Evolutionary conservation across 2,329 filamentous ascomycete species (phyloP).

Genomic region (Penicillium sp.): DNA sequence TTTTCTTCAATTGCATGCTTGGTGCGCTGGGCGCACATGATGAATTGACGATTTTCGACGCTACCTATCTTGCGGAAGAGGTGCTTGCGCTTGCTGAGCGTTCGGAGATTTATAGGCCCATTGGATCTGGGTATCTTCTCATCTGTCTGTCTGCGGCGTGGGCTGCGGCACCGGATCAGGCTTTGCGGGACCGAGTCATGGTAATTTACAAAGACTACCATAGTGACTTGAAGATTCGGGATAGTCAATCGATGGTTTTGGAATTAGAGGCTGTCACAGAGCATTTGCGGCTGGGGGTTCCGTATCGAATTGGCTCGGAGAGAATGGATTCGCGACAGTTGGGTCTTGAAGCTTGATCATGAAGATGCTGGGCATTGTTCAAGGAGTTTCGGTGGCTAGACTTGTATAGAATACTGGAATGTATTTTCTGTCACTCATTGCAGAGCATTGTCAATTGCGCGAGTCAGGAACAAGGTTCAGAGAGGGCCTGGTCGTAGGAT

Average conservation of each 20-base stretch:
- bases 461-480: too few relatives aligned
- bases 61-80: slow-evolving; percentile 21
- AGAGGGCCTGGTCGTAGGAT: too few relatives aligned
- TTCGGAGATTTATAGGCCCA: slow-evolving; percentile 26
- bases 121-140: slow-evolving; percentile 30
- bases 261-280: slow-evolving; percentile 10
- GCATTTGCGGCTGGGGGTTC: slow-evolving; percentile 8
- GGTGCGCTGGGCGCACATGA: slow-evolving; percentile 25
- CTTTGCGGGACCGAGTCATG: slow-evolving; percentile 14
- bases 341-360: too few relatives aligned
- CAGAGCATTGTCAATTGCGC: too few relatives aligned
- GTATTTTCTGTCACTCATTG: too few relatives aligned
- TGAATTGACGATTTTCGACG: slow-evolving; percentile 13
- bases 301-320: too few relatives aligned
- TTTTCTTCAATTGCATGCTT: slow-evolving; percentile 33
- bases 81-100: slow-evolving; percentile 26
- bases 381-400: too few relatives aligned
- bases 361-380: too few relatives aligned
- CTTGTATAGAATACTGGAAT: too few relatives aligned
- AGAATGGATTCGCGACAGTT: too few relatives aligned
- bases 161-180: slow-evolving; percentile 19
- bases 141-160: slow-evolving; percentile 26
- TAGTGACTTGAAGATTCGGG: slow-evolving; percentile 17
- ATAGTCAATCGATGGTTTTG: background rate
- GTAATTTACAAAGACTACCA: slow-evolving; percentile 22